Evolutionary conservation across 2,329 filamentous ascomycete genomes (phyloP), one percentile per base, ranked within the genome.

Genomic region (Penicillium palitans): DNA sequence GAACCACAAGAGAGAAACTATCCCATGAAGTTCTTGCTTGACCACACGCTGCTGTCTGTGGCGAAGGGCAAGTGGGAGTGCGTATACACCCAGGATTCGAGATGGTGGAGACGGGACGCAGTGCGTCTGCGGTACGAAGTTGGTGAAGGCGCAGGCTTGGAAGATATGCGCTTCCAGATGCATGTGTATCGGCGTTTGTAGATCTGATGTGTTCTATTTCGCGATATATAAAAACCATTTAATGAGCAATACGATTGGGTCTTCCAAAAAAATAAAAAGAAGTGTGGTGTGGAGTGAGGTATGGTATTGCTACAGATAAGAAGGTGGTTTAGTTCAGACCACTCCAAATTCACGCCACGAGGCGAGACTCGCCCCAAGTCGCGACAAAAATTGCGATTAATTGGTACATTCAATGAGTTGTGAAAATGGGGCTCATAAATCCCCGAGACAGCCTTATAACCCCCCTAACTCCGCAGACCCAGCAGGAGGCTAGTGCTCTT

Each of bases 121-220:
- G 62, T 68, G 1, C 78, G 74, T 17, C 75, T 97, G 64, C 80
- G 81, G 41, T 98, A 97, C 76, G 89, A 92, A 8, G 91, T 97
- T 67, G 83, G 87, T 29, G 97, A 97, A 74, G 90, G 91, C 3
- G 91, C 96, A 61, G 83, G 87, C 52, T 77, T 98, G 70, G 93
- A 98, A 78, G 91, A 97, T 72, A 96, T 97, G 93, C 86, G 93
- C 47, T 96, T 93, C 75, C 93, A 98, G 75, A 81, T 96, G 67
- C 92, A 97, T 78, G 72, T 97, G 17, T 98, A 96, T 70, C 75
- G 77, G 55, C 76, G 78, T 61, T 49, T 78, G 44, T 57, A 56
- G 50, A 42, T 29, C 17, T 54, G 35, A 47, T 35, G 10, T 54
- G 15, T 42, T 25, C 61, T 54, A 59, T 40, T 31, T 47, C 17